Evolutionary conservation across 495 filamentous ascomycete genomes (phyloP), one percentile per base, ranked within the genome.

Genomic region (Penicillium antarcticum): DNA sequence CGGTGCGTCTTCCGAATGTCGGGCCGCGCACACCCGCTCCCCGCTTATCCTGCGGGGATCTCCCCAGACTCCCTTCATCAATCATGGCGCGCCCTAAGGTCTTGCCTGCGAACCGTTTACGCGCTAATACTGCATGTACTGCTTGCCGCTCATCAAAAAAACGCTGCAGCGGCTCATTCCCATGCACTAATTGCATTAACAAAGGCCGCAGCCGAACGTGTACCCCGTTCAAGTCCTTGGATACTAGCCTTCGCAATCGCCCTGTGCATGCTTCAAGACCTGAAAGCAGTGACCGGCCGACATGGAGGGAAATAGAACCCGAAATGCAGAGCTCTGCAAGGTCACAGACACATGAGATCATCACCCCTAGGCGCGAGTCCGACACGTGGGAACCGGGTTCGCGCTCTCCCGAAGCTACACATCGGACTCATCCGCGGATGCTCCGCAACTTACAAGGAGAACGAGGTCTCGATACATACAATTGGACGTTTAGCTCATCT

Each of bases 71-170:
- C 37, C 10, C 36, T 19, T 40, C 12, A 17, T 42, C 47, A 56
- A 62, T 34, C 43, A 73, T 73, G 70, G 66, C 68, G 16, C 68
- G 70, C 14, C 68, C 68, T 3, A 71, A 69, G 45, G 68, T 73
- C 34, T 56, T 57, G 33, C 68, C 70, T 16, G 62, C 60, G 2
- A 67, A 73, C 55, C 68, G 70, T 33, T 53, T 67, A 23, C 60
- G 70, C 12, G 68, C 63, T 14, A 62, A 61, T 21, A 65, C 67
- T 33, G 70, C 70, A 42, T 73, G 70, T 41, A 62, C 64, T 5
- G 52, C 67, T 5, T 73, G 70, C 51, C 62, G 69, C 10, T 51
- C 61, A 9, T 67, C 70, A 10, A 71, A 73, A 51, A 73, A 70
- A 53, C 63, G 70, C 44, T 75, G 72, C 44, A 72, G 66, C 42